These are phyloP conservation scores for Phanerochaete carnosa DNA, from an alignment of 768 basidiomycete genomes.

Conservation along the genomic window DNA sequence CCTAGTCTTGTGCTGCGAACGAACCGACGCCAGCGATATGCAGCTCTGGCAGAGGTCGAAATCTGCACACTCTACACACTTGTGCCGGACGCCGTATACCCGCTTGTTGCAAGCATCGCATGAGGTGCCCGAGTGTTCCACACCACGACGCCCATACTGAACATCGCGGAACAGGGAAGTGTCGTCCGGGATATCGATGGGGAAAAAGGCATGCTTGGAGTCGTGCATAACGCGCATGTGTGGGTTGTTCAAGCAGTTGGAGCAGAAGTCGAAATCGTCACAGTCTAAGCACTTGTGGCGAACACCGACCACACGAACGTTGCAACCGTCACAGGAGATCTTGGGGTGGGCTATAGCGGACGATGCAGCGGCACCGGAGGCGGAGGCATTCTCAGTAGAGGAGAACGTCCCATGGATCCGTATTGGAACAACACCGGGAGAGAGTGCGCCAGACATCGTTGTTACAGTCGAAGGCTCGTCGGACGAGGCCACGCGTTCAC, in stretches of 20 bases:
- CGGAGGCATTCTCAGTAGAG: neutral
- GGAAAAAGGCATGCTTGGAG: conserved; percentile 10
- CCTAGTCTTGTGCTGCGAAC: neutral
- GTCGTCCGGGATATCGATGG: conserved; percentile 8
- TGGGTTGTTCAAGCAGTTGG: conserved; percentile 13
- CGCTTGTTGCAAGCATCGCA: conserved; percentile 63
- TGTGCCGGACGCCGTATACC: conserved; percentile 68
- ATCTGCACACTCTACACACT: conserved; percentile 80
- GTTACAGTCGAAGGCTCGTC: neutral
- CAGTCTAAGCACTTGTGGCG: conserved; percentile 84
- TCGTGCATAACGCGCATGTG: conserved; percentile 14
- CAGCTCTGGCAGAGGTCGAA: conserved; percentile 71
- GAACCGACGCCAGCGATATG: conserved; percentile 30
- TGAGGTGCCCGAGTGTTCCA: conserved; percentile 28
- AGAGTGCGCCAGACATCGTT: neutral
- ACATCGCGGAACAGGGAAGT: neutral
- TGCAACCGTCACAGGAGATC: conserved; percentile 67
- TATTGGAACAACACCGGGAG: neutral
- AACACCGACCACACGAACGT: conserved; percentile 52
- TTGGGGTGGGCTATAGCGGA: conserved; percentile 38
- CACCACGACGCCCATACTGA: neutral
- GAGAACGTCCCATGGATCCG: neutral
- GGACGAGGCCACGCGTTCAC: neutral
- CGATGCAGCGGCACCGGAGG: neutral
- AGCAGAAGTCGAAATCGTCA: conserved; percentile 32